A percentile compares a stretch with the other conserved stretches of the same genome.
These are phyloP conservation scores for Pseudogymnoascus sp. DNA, from an alignment of 2,329 filamentous ascomycete species.

Conservation along the genomic window DNA sequence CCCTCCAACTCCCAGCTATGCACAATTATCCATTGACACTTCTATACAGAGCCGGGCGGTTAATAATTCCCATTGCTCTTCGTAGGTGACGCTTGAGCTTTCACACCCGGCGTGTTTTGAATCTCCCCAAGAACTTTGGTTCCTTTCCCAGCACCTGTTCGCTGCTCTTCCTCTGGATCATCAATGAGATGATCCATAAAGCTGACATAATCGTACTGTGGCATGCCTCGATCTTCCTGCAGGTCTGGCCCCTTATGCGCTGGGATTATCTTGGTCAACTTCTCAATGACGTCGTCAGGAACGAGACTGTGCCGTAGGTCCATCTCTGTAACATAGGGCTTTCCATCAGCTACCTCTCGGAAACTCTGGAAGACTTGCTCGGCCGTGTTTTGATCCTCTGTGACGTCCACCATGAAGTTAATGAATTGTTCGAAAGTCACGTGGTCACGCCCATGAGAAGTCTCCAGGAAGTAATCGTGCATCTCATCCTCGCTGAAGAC, in stretches of 20 bases:
- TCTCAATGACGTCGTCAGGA: conserved; percentile 93
- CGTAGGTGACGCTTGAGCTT: conserved; percentile 1
- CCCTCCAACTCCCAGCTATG: conserved; percentile 5
- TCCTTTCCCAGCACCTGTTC: not conserved
- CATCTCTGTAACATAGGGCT: conserved; percentile 97
- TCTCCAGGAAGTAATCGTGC: conserved; percentile 88
- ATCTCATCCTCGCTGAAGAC: conserved; percentile 98
- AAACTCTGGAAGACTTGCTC: conserved; percentile 99
- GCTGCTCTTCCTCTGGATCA: conserved; percentile 16
- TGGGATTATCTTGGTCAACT: conserved; percentile 82
- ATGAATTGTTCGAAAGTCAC: conserved; percentile 99
- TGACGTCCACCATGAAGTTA: conserved; percentile 98
- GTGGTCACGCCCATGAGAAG: conserved; percentile 67
- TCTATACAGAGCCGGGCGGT: not conserved
- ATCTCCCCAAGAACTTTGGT: conserved; percentile 1
- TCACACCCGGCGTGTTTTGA: not conserved
- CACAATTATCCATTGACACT: not conserved
- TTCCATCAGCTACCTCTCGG: conserved; percentile 93
- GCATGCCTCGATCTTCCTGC: conserved; percentile 71
- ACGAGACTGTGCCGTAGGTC: conserved; percentile 91
- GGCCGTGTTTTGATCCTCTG: conserved; percentile 96
- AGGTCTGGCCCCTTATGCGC: conserved; percentile 75
- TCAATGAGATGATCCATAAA: conserved; percentile 87
- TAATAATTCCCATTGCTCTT: conserved; percentile 4
- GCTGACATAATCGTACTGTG: conserved; percentile 91